Base-by-base conservation (phyloP, 176 grass and related monocot species). In the Tuctoria greenei region DNA sequence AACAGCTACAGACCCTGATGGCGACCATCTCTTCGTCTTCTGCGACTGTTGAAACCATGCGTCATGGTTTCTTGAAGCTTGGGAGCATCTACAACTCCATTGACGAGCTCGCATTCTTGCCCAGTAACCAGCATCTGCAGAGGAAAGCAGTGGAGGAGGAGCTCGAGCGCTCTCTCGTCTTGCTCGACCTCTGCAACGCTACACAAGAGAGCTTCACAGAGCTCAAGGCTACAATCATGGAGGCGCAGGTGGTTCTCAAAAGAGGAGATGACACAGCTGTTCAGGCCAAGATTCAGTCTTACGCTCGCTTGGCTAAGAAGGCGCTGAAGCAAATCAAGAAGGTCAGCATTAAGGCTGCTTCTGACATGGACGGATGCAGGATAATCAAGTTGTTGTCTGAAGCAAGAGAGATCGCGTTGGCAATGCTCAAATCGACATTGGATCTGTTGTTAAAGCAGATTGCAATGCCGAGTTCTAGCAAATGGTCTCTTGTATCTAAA, bases 81-180 rank as follows among this genome's bases (percentile, higher is more conserved):
- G 40, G 46, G 38, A 24, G 67, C 40, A 43, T 74, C 14, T 72
- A 82, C 69, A 63, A 17, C 10, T 62, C 38, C 60, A 78, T 73
- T 27, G 38, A 66, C 43, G 59, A 80, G 58, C 18, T 72, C 24
- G 17, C 49, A 8, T 47, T 66, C 39, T 28, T 77, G 7, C 59
- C 73, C 2, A 72, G 85, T 50, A 77, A 38, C 66, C 73, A 61
- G 23, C 27, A 39, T 10, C 43, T 35, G 15, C 74, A 82, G 10
- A 82, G 55, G 67, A 82, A 73, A 14, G 27, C 12, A 73, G 8
- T 73, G 61, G 79, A 86, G 41, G 71, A 75, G 41, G 84, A 81
- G 47, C 55, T 81, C 8, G 70, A 62, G 20, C 21, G 28, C 8
- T 87, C 74, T 36, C 61, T 82, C 10, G 20, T 40, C 66, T 60